Evolutionary conservation across 441 rosid species (phyloP), one percentile per base, ranked within the genome.

Genomic region (Eruca vesicaria): DNA sequence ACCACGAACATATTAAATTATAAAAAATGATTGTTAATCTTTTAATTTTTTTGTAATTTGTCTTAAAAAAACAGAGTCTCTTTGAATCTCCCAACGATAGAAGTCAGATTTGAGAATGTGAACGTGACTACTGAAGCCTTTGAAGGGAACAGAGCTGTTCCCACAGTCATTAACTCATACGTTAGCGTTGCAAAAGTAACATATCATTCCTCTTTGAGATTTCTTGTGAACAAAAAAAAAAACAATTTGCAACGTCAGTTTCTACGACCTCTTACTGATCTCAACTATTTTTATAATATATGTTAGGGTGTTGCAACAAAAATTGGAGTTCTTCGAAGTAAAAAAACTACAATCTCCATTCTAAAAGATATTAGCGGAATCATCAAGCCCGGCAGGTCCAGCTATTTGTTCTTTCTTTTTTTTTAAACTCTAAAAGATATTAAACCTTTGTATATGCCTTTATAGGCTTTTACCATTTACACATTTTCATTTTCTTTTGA

Each of bases 81-180:
- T 21, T 23, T 88, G 41, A 68, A 81, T 14, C 68, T 83, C 6
- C 90, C 93, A 7, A 80, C 84, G 0, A 79, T 86, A 32, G 88
- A 86, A 83, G 93, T 86, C 18, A 67, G 88, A 68, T 88, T 75
- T 48, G 83, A 86, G 77, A 65, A 84, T 81, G 28, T 85, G 31
- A 79, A 71, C 26, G 82, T 86, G 43, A 79, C 76, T 11, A 82
- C 80, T 0, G 78, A 83, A 71, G 82, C 79, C 5, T 73, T 75
- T 56, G 75, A 58, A 0, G 86, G 89, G 19, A 73, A 76, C 32
- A 76, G 80, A 72, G 81, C 81, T 65, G 63, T 84, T 48, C 89
- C 88, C 16, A 80, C 86, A 0, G 69, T 86, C n/a, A 2, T 74
- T 9, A 84, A 79, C 70, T 85, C 84, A 80, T 66, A 55, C 58